A percentile compares a stretch with the other conserved stretches of the same genome.
These are phyloP conservation scores for Torulaspora indica DNA, from an alignment of 805 yeast genomes.

Conservation along the genomic window DNA sequence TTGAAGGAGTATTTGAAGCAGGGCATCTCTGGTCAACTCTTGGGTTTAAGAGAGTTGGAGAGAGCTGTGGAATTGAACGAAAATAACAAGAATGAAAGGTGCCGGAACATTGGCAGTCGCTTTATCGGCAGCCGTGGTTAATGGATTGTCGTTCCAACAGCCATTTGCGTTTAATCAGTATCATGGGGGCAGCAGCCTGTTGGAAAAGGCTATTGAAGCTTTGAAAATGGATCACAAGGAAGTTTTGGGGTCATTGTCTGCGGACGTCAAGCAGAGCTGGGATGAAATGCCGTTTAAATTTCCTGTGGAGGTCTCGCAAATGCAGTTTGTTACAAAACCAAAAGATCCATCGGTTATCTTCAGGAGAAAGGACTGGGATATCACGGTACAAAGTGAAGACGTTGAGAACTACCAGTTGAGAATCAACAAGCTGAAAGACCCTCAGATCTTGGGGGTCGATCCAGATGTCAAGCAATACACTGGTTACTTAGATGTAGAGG, in stretches of 20 bases:
- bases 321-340: conserved; percentile 50
- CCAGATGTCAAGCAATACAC: conserved; percentile 68
- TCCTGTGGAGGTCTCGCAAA: conserved; percentile 50
- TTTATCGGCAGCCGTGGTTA: conserved; percentile 16
- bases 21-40: neutral
- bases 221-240: conserved; percentile 43
- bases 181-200: conserved; percentile 24
- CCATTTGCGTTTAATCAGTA: conserved; percentile 29
- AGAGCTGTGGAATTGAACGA: neutral
- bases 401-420: conserved; percentile 54
- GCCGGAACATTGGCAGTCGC: conserved; percentile 12
- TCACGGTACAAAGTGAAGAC: conserved; percentile 32
- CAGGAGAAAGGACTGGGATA: conserved; percentile 30
- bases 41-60: neutral
- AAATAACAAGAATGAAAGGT: conserved; percentile 3
- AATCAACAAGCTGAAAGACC: conserved; percentile 50
- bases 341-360: conserved; percentile 33
- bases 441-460: conserved; percentile 71
- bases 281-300: conserved; percentile 53
- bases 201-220: conserved; percentile 47
- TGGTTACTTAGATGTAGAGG: conserved; percentile 79
- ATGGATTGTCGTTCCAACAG: conserved; percentile 35
- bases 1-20: neutral
- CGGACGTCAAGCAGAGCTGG: conserved; percentile 53
- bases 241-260: conserved; percentile 42